phyloP scores from a whole-genome alignment of 805 yeast species.

The Starmera dryadoides region DNA sequence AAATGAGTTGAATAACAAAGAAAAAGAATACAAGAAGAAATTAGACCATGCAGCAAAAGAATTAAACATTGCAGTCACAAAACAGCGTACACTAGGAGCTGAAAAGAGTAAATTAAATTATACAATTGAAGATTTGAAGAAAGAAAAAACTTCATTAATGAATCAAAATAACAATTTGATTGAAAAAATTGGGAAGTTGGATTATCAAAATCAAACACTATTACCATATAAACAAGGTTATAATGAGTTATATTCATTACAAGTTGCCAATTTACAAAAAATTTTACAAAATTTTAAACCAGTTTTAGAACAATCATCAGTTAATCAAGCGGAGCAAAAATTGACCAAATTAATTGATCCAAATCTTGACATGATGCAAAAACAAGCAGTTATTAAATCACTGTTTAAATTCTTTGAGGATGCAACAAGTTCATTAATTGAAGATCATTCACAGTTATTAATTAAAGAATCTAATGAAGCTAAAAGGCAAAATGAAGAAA shows the following conservation, averaged over 20 bases:
- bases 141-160: slow-evolving; percentile 30
- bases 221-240: slow-evolving; percentile 33
- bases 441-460: slow-evolving; percentile 39
- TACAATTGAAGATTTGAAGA: slow-evolving; percentile 29
- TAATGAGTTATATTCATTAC: slow-evolving; percentile 32
- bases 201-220: slow-evolving; percentile 16
- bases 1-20: slow-evolving; percentile 22
- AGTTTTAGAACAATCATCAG: slow-evolving; percentile 50
- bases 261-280: slow-evolving; percentile 40
- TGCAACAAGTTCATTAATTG: slow-evolving; percentile 51
- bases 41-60: slow-evolving; percentile 30
- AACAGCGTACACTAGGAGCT: slow-evolving; percentile 34
- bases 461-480: slow-evolving; percentile 8
- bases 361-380: slow-evolving; percentile 17
- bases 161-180: slow-evolving; percentile 30
- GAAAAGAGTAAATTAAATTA: slow-evolving; percentile 37
- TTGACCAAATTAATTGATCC: slow-evolving; percentile 32
- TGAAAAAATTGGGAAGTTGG: slow-evolving; percentile 28
- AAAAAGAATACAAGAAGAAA: slow-evolving; percentile 20
- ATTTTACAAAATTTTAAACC: slow-evolving; percentile 43
- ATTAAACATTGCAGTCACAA: slow-evolving; percentile 32
- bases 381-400: slow-evolving; percentile 30
- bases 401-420: slow-evolving; percentile 49
- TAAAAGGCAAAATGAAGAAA: not conserved
- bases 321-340: slow-evolving; percentile 50